phyloP scores from a whole-genome alignment of 345 rosid species.

The Luvunga scandens region DNA sequence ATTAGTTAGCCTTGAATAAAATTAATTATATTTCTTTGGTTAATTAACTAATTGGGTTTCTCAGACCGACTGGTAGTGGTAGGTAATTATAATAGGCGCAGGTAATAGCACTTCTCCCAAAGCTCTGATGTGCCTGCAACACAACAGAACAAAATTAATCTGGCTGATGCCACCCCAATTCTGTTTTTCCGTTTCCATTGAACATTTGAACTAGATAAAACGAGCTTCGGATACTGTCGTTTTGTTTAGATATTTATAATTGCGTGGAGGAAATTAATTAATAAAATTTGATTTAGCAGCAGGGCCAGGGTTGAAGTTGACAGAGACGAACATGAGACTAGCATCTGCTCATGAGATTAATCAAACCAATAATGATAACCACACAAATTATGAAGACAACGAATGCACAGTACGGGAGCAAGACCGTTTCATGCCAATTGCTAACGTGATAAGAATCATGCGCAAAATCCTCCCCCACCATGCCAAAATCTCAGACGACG shows the following conservation, averaged over 20 bases:
- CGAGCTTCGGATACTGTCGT: background rate
- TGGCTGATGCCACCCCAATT: background rate
- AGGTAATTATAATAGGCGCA: background rate
- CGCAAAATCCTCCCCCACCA: conserved; percentile 83
- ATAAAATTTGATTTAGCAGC: too few relatives aligned
- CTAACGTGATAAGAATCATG: conserved; percentile 91
- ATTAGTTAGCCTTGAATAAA: too few relatives aligned
- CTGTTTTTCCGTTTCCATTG: background rate
- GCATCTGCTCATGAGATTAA: conserved; percentile 15
- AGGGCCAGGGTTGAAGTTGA: conserved; percentile 24
- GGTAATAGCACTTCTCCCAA: background rate
- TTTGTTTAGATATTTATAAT: background rate
- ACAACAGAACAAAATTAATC: background rate
- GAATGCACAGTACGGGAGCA: conserved; percentile 82
- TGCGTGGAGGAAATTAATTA: background rate
- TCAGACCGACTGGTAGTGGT: background rate
- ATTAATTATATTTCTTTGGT: too few relatives aligned
- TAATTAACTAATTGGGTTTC: background rate
- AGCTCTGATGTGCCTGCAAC: background rate
- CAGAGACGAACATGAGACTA: conserved; percentile 30
- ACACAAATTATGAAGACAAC: conserved; percentile 33
- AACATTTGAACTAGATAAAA: too few relatives aligned
- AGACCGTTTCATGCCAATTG: conserved; percentile 94
- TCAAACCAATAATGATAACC: conserved; percentile 18
- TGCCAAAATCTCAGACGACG: conserved; percentile 91